phyloP scores from a whole-genome alignment of 257 asterid genomes.

The Hygrophila difformis region DNA sequence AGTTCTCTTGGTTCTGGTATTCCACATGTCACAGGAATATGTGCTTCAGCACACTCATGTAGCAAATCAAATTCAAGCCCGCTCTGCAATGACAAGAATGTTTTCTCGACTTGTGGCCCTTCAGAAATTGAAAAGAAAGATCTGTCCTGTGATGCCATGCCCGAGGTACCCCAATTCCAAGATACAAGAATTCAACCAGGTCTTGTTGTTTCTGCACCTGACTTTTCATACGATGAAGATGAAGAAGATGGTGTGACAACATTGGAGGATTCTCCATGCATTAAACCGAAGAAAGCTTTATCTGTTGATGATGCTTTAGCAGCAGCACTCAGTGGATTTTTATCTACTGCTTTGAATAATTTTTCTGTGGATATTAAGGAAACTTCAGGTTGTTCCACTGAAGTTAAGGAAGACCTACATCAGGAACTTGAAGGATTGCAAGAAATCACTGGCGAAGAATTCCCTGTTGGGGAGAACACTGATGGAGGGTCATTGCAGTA shows the following conservation, averaged over 20 bases:
- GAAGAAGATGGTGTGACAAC: conserved; percentile 37
- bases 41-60: conserved; percentile 74
- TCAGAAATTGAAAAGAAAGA: conserved; percentile 41
- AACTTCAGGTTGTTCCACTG: conserved; percentile 12
- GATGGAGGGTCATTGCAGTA: conserved; percentile 25
- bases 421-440: conserved; percentile 14
- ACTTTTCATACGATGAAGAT: conserved; percentile 51
- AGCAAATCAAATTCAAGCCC: conserved; percentile 57
- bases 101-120: conserved; percentile 25
- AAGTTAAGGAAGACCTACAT: conserved; percentile 15
- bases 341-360: conserved; percentile 27
- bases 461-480: conserved; percentile 25
- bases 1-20: conserved; percentile 31
- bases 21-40: conserved; percentile 45
- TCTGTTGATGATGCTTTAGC: conserved; percentile 82
- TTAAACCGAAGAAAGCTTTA: conserved; percentile 31
- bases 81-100: conserved; percentile 31
- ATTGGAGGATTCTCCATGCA: conserved; percentile 26
- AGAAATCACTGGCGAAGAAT: too few relatives aligned
- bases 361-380: conserved; percentile 22
- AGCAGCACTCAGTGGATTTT: conserved; percentile 70
- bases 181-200: conserved; percentile 34
- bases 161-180: conserved; percentile 24
- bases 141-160: conserved; percentile 21
- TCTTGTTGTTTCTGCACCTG: conserved; percentile 66